Percentiles rank a stretch among this genome's conserved stretches.
Evolutionary conservation across 2,329 filamentous ascomycete species (phyloP).

Genomic region (Colletotrichum eremochloae): DNA sequence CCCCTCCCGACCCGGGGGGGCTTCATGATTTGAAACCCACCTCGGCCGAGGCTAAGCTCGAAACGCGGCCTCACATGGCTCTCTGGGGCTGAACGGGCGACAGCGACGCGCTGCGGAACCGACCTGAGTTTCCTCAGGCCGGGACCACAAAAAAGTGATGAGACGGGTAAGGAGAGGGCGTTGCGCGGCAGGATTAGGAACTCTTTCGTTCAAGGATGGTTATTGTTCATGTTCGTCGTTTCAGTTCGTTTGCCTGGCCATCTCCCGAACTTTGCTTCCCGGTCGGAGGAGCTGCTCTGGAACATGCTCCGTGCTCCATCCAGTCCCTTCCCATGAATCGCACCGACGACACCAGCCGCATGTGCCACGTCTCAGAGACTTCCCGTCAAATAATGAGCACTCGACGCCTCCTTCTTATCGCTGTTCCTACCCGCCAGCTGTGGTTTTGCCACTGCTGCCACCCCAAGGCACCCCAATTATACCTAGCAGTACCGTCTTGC

Average conservation of each 20-base stretch:
- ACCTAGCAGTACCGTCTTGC: background rate
- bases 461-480: too few species aligned
- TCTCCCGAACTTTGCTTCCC: background rate
- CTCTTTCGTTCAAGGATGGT: background rate
- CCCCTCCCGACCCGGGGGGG: background rate
- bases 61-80: constrained; percentile 30
- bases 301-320: background rate
- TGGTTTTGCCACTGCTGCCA: background rate
- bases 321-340: background rate
- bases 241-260: constrained; percentile 1
- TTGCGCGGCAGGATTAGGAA: background rate
- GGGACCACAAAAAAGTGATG: background rate
- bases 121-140: background rate
- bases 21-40: constrained; percentile 25
- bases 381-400: background rate
- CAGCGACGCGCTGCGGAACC: constrained; percentile 17
- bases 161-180: background rate
- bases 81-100: background rate
- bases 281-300: background rate
- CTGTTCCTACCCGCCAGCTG: background rate
- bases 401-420: background rate
- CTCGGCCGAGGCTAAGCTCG: constrained; percentile 34
- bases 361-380: background rate
- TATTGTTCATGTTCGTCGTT: constrained; percentile 4
- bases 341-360: background rate